These are phyloP conservation scores for Mortierella sp. DNA, from an alignment of 371 early-diverging fungal genomes.

Conservation along the genomic window DNA sequence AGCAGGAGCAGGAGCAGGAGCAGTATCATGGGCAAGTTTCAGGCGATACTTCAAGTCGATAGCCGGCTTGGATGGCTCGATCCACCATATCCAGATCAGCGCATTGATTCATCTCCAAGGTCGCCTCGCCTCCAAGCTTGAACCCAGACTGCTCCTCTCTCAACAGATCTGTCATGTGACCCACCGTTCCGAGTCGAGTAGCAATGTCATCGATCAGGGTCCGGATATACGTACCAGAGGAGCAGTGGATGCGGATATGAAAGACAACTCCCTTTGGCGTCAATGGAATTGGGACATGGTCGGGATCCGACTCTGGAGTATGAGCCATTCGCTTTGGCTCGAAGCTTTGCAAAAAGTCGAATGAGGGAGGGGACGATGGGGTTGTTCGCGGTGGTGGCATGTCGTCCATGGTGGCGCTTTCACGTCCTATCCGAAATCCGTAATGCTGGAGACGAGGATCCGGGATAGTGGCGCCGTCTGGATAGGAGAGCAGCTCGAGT, in stretches of 20 bases:
- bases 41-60: slow-evolving; percentile 1
- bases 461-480: slow-evolving; percentile 4
- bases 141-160: slow-evolving; percentile 56
- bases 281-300: slow-evolving; percentile 15
- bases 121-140: slow-evolving; percentile 28
- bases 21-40: no score
- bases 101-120: slow-evolving; percentile 31
- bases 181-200: slow-evolving; percentile 43
- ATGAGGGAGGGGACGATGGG: neutral
- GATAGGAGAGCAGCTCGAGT: slow-evolving; percentile 46
- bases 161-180: slow-evolving; percentile 54
- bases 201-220: slow-evolving; percentile 60
- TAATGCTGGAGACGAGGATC: slow-evolving; percentile 10
- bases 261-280: slow-evolving; percentile 28
- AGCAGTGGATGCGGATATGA: slow-evolving; percentile 54
- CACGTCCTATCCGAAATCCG: slow-evolving; percentile 5
- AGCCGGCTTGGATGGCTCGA: slow-evolving; percentile 33
- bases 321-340: slow-evolving; percentile 18
- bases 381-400: no score
- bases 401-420: neutral
- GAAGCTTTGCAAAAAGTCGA: neutral
- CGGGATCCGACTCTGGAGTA: slow-evolving; percentile 3
- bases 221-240: slow-evolving; percentile 62
- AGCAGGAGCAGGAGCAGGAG: no score
- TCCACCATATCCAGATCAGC: slow-evolving; percentile 26